Percentiles rank a stretch among this genome's conserved stretches.
Evolutionary conservation across 1,284 basidiomycete species (phyloP).

Genomic region (Cutaneotrichosporon dermatis): DNA sequence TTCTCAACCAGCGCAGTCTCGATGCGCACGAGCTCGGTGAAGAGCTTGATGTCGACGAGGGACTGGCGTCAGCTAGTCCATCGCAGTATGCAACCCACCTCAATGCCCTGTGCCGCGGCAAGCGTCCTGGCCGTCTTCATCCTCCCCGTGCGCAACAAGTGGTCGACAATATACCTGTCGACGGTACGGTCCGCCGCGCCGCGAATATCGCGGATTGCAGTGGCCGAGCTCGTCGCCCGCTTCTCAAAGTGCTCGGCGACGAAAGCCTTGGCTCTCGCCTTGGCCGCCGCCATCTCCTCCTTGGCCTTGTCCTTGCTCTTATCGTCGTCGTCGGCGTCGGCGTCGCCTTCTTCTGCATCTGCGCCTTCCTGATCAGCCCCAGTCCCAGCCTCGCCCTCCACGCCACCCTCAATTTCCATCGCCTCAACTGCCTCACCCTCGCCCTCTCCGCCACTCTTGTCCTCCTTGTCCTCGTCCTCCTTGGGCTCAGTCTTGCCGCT

Average conservation of each 20-base stretch:
- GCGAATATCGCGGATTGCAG: background rate
- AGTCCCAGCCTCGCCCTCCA: background rate
- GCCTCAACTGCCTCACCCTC: background rate
- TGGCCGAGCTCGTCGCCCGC: background rate
- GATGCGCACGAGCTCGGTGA: slow-evolving; percentile 78
- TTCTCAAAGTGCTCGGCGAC: slow-evolving; percentile 8
- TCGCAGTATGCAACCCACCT: slow-evolving; percentile 27
- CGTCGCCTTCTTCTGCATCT: background rate
- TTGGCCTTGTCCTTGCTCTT: background rate
- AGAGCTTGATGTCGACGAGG: slow-evolving; percentile 85
- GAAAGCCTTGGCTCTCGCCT: slow-evolving; percentile 3
- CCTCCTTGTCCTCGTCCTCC: slow-evolving; percentile 7
- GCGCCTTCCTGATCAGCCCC: background rate
- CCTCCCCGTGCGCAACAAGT: slow-evolving; percentile 62
- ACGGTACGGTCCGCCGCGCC: slow-evolving; percentile 48
- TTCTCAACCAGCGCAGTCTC: slow-evolving; percentile 66
- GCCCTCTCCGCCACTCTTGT: background rate
- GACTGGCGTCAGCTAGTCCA: slow-evolving; percentile 51
- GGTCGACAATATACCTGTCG: slow-evolving; percentile 88
- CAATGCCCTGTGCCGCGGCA: slow-evolving; percentile 33
- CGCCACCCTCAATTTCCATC: background rate
- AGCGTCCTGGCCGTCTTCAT: slow-evolving; percentile 40
- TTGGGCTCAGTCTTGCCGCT: slow-evolving; percentile 6
- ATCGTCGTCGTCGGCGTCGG: background rate
- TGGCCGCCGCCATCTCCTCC: background rate